phyloP scores from a whole-genome alignment of 2,329 filamentous ascomycete genomes.

The Metarhizium robertsii region DNA sequence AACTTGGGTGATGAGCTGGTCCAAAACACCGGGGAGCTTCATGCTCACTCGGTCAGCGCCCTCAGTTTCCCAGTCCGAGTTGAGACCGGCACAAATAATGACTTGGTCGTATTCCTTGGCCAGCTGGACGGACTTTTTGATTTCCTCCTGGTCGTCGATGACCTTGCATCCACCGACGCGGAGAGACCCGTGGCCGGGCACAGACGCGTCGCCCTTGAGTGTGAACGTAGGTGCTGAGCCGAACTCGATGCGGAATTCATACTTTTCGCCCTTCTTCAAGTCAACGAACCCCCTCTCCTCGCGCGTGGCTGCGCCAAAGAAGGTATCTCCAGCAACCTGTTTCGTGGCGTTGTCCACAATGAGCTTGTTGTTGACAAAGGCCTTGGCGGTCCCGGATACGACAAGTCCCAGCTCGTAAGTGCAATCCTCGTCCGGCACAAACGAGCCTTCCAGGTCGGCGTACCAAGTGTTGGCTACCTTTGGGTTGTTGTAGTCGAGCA shows the following conservation, averaged over 20 bases:
- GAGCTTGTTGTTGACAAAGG: slow-evolving; percentile 52
- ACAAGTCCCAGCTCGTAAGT: slow-evolving; percentile 58
- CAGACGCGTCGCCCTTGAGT: slow-evolving; percentile 37
- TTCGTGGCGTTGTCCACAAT: slow-evolving; percentile 58
- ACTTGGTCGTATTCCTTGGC: slow-evolving; percentile 68
- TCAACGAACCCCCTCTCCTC: slow-evolving; percentile 52
- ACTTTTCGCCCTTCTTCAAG: slow-evolving; percentile 49
- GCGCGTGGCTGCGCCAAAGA: slow-evolving; percentile 54
- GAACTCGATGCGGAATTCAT: slow-evolving; percentile 51
- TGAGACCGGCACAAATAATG: slow-evolving; percentile 68
- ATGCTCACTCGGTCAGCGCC: slow-evolving; percentile 71
- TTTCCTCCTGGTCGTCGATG: slow-evolving; percentile 48
- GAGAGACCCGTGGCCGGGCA: slow-evolving; percentile 50
- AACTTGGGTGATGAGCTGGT: slow-evolving; percentile 59
- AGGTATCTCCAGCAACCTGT: slow-evolving; percentile 51
- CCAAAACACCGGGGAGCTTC: slow-evolving; percentile 63
- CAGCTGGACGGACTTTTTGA: slow-evolving; percentile 56
- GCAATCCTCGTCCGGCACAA: slow-evolving; percentile 50
- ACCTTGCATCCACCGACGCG: slow-evolving; percentile 52
- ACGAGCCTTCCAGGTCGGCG: slow-evolving; percentile 50
- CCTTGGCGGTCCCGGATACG: slow-evolving; percentile 55
- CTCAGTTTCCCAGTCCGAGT: slow-evolving; percentile 75
- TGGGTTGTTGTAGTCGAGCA: slow-evolving; percentile 42
- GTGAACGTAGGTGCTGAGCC: slow-evolving; percentile 49
- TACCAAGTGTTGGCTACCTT: slow-evolving; percentile 48